phyloP scores from a whole-genome alignment of 805 yeast species.

The Candida silvicultrix region DNA sequence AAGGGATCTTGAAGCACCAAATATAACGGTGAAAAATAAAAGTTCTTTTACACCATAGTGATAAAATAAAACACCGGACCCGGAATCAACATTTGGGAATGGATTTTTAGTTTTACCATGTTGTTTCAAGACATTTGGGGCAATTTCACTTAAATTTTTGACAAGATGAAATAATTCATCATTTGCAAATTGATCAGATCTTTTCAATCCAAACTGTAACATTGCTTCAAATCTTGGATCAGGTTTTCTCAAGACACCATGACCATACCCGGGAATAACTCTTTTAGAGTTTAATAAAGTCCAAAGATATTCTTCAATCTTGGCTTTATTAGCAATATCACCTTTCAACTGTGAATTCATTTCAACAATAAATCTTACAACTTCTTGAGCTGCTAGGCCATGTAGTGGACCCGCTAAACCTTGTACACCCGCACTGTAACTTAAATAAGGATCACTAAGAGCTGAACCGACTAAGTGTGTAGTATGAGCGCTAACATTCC shows the following conservation, averaged over 20 bases:
- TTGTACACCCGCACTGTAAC: slow-evolving; percentile 72
- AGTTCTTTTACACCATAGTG: slow-evolving; percentile 75
- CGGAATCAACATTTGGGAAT: slow-evolving; percentile 78
- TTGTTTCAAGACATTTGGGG: slow-evolving; percentile 66
- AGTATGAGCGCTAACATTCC: slow-evolving; percentile 77
- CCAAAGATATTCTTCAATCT: slow-evolving; percentile 68
- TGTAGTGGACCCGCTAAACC: slow-evolving; percentile 87
- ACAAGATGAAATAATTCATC: slow-evolving; percentile 65
- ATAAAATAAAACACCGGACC: slow-evolving; percentile 71
- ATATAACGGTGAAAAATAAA: slow-evolving; percentile 71
- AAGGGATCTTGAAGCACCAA: slow-evolving; percentile 76
- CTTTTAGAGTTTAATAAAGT: slow-evolving; percentile 62
- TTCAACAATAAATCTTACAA: slow-evolving; percentile 63
- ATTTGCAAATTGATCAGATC: slow-evolving; percentile 48
- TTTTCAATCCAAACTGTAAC: slow-evolving; percentile 55
- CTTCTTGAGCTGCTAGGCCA: slow-evolving; percentile 84
- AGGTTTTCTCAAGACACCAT: slow-evolving; percentile 77
- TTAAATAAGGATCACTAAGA: slow-evolving; percentile 66
- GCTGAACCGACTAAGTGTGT: slow-evolving; percentile 83
- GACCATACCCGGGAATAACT: slow-evolving; percentile 87
- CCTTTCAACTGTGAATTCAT: slow-evolving; percentile 44
- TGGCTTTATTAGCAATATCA: slow-evolving; percentile 26
- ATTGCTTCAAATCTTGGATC: slow-evolving; percentile 79
- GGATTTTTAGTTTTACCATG: slow-evolving; percentile 88
- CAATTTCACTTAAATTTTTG: slow-evolving; percentile 57